These are phyloP conservation scores for Periconia sp. DNA, from an alignment of 2,329 filamentous ascomycete species.

Conservation along the genomic window DNA sequence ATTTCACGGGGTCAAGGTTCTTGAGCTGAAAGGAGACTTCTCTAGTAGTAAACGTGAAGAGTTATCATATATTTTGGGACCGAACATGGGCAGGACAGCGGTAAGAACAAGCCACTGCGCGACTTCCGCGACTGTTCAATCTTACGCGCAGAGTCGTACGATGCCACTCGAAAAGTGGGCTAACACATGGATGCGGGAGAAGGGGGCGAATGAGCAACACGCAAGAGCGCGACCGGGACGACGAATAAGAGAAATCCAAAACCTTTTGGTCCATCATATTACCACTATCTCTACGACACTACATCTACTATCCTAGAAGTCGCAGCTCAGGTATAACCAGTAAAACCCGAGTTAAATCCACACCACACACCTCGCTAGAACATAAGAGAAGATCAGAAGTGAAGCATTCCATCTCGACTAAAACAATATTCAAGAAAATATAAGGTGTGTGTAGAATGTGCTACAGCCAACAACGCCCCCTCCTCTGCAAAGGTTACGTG, in stretches of 20 bases:
- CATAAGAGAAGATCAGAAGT: slow-evolving; percentile 37
- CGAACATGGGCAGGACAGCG: too few relatives aligned
- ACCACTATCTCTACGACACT: slow-evolving; percentile 24
- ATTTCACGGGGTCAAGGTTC: slow-evolving; percentile 38
- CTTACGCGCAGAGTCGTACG: too few relatives aligned
- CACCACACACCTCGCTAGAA: slow-evolving; percentile 34
- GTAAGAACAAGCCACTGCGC: too few relatives aligned
- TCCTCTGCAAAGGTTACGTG: slow-evolving; percentile 29
- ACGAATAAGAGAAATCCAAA: too few relatives aligned
- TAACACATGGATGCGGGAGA: too few relatives aligned
- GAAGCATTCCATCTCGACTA: slow-evolving; percentile 31
- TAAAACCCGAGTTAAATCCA: slow-evolving; percentile 14
- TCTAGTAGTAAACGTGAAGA: too few relatives aligned
- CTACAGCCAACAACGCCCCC: slow-evolving; percentile 13
- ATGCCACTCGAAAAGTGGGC: too few relatives aligned
- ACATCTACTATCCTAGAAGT: slow-evolving; percentile 31
- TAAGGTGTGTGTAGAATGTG: slow-evolving; percentile 34
- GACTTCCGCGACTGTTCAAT: too few relatives aligned
- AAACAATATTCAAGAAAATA: slow-evolving; percentile 43
- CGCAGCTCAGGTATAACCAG: slow-evolving; percentile 29
- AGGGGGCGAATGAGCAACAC: too few relatives aligned
- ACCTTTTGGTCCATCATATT: too few relatives aligned
- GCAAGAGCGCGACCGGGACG: too few relatives aligned
- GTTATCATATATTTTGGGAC: too few relatives aligned
- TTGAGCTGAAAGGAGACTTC: slow-evolving; percentile 19